These are phyloP conservation scores for Candida maltosa DNA, from an alignment of 805 yeast species.

Conservation along the genomic window DNA sequence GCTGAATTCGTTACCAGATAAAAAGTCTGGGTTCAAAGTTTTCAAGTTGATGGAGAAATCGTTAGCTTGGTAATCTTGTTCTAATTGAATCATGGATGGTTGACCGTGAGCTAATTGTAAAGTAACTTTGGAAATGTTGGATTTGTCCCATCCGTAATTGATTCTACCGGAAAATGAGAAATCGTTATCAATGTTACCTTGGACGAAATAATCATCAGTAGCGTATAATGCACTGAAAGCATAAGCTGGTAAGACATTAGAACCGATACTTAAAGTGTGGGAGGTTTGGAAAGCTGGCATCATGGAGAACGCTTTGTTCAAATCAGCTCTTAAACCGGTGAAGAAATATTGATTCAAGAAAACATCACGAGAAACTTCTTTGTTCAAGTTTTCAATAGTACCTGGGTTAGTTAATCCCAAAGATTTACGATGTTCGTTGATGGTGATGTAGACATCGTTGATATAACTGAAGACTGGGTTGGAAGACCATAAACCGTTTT, in stretches of 20 bases:
- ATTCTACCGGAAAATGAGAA: constrained; percentile 81
- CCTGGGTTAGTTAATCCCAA: constrained; percentile 90
- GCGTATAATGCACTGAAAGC: constrained; percentile 89
- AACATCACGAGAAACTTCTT: constrained; percentile 92
- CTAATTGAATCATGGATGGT: constrained; percentile 91
- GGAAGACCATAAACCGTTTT: constrained; percentile 68
- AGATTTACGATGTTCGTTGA: constrained; percentile 75
- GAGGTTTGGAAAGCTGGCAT: constrained; percentile 96
- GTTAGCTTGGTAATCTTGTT: constrained; percentile 89
- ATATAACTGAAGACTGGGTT: constrained; percentile 80
- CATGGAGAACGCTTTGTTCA: constrained; percentile 85
- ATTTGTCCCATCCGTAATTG: constrained; percentile 86
- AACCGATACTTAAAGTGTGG: constrained; percentile 88
- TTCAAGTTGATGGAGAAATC: constrained; percentile 90
- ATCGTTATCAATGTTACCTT: constrained; percentile 90
- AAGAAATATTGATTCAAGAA: constrained; percentile 85
- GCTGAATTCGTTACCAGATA: constrained; percentile 58
- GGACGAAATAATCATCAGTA: constrained; percentile 77
- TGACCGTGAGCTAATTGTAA: constrained; percentile 85
- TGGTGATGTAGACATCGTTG: constrained; percentile 68
- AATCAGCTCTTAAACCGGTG: constrained; percentile 94
- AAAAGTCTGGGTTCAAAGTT: constrained; percentile 81
- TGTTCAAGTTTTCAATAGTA: constrained; percentile 86
- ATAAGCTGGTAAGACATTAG: constrained; percentile 81
- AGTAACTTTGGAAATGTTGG: constrained; percentile 76